These are phyloP conservation scores for Candida labiduridarum DNA, from an alignment of 1,139 yeast species.

Conservation along the genomic window DNA sequence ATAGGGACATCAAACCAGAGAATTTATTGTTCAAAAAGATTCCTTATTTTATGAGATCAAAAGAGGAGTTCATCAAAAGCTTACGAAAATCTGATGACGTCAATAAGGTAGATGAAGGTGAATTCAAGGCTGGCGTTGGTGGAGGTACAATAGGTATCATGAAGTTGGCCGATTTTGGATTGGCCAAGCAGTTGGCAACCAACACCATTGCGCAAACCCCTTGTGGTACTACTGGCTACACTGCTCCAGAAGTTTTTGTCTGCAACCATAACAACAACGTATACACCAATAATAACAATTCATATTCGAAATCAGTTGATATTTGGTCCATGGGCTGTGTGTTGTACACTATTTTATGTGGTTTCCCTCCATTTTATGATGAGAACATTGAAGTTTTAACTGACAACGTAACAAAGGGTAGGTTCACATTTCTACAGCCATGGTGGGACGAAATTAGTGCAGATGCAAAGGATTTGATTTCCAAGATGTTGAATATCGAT, in stretches of 20 bases:
- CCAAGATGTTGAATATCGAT: constrained; percentile 55
- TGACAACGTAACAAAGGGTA: constrained; percentile 80
- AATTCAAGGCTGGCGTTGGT: constrained; percentile 73
- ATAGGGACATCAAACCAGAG: constrained; percentile 94
- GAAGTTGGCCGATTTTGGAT: constrained; percentile 90
- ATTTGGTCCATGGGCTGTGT: constrained; percentile 98
- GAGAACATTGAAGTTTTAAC: constrained; percentile 82
- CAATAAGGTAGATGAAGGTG: constrained; percentile 84
- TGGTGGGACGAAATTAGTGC: constrained; percentile 96
- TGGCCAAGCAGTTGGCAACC: constrained; percentile 69
- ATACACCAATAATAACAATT: constrained; percentile 55
- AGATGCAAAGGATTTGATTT: constrained; percentile 72
- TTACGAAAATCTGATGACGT: constrained; percentile 76
- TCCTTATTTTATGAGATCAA: constrained; percentile 46
- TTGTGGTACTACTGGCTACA: constrained; percentile 66
- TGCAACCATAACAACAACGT: constrained; percentile 30
- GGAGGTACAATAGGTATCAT: constrained; percentile 88
- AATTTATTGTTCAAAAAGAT: constrained; percentile 68
- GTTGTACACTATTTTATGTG: constrained; percentile 84
- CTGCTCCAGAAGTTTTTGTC: constrained; percentile 90
- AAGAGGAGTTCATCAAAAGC: constrained; percentile 39
- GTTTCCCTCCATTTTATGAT: constrained; percentile 96
- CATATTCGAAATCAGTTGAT: constrained; percentile 87
- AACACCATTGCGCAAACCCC: constrained; percentile 41
- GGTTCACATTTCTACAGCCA: constrained; percentile 79